Percentiles rank a stretch among this genome's conserved stretches.
Conservation (phyloP, 2,329 filamentous ascomycete species). For the Leptographium radiaticola region DNA sequence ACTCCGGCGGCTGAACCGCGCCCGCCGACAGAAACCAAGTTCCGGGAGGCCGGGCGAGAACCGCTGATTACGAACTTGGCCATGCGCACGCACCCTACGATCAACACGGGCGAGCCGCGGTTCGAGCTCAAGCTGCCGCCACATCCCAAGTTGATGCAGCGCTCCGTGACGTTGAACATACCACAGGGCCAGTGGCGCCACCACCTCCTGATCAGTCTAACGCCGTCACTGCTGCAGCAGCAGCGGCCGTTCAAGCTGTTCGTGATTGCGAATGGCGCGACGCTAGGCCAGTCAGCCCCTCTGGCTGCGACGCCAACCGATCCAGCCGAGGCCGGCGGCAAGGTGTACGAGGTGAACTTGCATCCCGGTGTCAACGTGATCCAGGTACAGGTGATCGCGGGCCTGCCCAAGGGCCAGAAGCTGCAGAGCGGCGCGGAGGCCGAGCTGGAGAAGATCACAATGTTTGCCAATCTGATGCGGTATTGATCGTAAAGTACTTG, state of each 20-base stretch:
- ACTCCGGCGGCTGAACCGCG: conserved; percentile 20
- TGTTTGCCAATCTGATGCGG: conserved; percentile 59
- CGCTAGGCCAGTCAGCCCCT: conserved; percentile 37
- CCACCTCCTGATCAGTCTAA: conserved; percentile 55
- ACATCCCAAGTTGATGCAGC: conserved; percentile 51
- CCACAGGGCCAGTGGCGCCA: conserved; percentile 55
- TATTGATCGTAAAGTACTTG: conserved; percentile 13
- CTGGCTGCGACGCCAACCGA: conserved; percentile 43
- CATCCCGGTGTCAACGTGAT: conserved; percentile 63
- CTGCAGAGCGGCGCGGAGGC: conserved; percentile 46
- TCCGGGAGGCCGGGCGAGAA: conserved; percentile 34
- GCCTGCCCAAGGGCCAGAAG: conserved; percentile 47
- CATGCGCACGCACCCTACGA: conserved; percentile 53
- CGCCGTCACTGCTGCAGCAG: conserved; percentile 43
- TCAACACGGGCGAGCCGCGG: conserved; percentile 44
- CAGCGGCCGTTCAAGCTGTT: conserved; percentile 65
- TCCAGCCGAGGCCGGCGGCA: conserved; percentile 39
- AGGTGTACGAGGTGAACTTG: conserved; percentile 64
- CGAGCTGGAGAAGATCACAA: conserved; percentile 66
- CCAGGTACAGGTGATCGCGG: conserved; percentile 65
- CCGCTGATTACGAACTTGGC: conserved; percentile 56
- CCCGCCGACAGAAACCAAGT: conserved; percentile 19
- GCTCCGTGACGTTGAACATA: conserved; percentile 60
- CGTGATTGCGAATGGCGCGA: conserved; percentile 54
- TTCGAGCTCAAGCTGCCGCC: conserved; percentile 53